Base-by-base conservation (phyloP, 768 basidiomycete genomes). In the Mycena haematopus region DNA sequence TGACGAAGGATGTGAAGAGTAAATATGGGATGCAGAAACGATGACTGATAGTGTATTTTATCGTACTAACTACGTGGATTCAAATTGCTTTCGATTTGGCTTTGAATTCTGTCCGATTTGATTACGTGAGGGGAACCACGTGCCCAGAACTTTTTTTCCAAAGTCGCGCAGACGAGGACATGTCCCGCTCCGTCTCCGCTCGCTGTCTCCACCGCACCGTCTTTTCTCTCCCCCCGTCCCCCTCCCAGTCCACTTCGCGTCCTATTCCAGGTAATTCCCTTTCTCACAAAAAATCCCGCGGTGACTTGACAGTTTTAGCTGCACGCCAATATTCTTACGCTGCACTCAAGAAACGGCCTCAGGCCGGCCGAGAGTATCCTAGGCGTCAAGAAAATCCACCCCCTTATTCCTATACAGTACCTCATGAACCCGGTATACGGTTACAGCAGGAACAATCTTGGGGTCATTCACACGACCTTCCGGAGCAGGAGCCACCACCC, bases 1-100 rank as follows among this genome's bases (percentile, higher is more conserved):
- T 87, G 61, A 85, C 85, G 40, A 79, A 77, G 61, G 82, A 86
- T 72, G 63, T 86, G 62, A 85, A 83, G 75, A 76, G 74, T 67
- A 82, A 79, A 68, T 84, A 84, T 60, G 68, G 66, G 25, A 51
- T 44, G 58, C 38, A 52, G 36, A 50, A 51, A 24, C 55, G 65
- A 25, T 60, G 58, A 58, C 40, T 58, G 5, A 50, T 35, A 45
- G 22, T 31, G 36, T 58, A 52, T 31, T 51, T 46, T 38, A 17
- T 46, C 50, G 46, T 55, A 54, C 29, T 50, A 29, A 45, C 33
- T 35, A 21, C 44, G 21, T 45, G 7, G 17, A 35, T 22, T 45
- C 17, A 19, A 59, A 36, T 52, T 47, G 35, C 33, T 57, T 24
- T 21, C 38, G 10, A 45, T 36, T 36, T 36, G 9, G 36, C 36